Evolutionary conservation across 2,329 filamentous ascomycete genomes (phyloP).

Genomic region (Bipolaris victoriae): DNA sequence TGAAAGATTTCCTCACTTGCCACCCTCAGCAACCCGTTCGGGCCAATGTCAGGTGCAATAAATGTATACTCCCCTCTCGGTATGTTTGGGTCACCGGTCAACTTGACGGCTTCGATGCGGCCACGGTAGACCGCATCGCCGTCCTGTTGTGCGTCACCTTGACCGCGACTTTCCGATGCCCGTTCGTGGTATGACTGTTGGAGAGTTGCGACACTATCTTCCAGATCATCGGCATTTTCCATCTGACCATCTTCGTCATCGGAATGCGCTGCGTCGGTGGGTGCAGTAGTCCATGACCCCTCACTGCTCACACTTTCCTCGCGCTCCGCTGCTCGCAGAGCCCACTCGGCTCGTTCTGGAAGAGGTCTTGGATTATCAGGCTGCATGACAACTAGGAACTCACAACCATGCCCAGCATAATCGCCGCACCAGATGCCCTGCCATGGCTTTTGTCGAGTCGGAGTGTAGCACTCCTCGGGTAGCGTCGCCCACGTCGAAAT

Average conservation of each 20-base stretch:
- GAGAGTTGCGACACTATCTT: constrained; percentile 51
- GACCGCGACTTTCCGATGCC: background rate
- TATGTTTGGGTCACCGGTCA: constrained; percentile 90
- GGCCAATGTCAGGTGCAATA: constrained; percentile 76
- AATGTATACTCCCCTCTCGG: constrained; percentile 87
- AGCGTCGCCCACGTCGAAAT: constrained; percentile 74
- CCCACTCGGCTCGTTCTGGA: constrained; percentile 44
- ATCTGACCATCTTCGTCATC: constrained; percentile 21
- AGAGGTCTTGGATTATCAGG: constrained; percentile 59
- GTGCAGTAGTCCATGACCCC: constrained; percentile 43
- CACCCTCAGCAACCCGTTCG: constrained; percentile 66
- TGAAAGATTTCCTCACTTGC: constrained; percentile 71
- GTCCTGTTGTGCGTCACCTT: background rate
- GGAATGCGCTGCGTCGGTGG: constrained; percentile 23
- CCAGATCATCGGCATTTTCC: constrained; percentile 33
- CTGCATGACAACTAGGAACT: constrained; percentile 85
- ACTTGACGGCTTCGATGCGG: constrained; percentile 80
- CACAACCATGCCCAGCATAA: constrained; percentile 85
- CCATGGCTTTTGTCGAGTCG: constrained; percentile 79
- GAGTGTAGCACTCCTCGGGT: constrained; percentile 75
- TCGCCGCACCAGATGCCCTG: constrained; percentile 93
- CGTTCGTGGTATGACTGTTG: constrained; percentile 19
- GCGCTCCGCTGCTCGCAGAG: constrained; percentile 32
- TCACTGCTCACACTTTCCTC: constrained; percentile 39
- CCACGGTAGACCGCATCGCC: constrained; percentile 62